A percentile compares a stretch with the other conserved stretches of the same genome.
These are phyloP conservation scores for Dactylellina drechsleri DNA, from an alignment of 2,329 filamentous ascomycete genomes.

Conservation along the genomic window DNA sequence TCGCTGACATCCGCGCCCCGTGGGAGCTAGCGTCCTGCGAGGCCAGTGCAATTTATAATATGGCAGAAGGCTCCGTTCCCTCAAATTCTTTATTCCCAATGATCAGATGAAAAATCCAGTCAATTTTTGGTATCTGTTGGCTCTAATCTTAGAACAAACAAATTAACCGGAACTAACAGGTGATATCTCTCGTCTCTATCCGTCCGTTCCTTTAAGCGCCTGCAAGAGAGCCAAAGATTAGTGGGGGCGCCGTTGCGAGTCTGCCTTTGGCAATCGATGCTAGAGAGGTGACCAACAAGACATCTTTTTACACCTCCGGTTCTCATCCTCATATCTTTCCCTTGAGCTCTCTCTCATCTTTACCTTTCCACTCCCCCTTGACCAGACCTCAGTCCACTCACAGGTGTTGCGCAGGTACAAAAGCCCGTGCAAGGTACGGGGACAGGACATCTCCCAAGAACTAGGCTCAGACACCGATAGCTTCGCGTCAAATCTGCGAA, in stretches of 20 bases:
- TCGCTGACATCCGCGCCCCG: slow-evolving; percentile 24
- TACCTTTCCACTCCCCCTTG: neutral
- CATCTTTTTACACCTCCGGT: neutral
- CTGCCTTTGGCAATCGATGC: slow-evolving; percentile 39
- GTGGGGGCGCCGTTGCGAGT: slow-evolving; percentile 50
- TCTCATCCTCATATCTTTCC: too few relatives aligned
- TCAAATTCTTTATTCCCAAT: neutral
- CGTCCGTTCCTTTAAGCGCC: slow-evolving; percentile 52
- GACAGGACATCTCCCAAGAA: neutral
- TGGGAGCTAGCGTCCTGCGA: slow-evolving; percentile 39
- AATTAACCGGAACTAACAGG: slow-evolving; percentile 49
- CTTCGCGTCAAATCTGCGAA: slow-evolving; percentile 4
- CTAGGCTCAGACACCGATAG: neutral
- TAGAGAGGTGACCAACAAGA: slow-evolving; percentile 12
- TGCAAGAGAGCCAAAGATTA: neutral
- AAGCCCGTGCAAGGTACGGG: slow-evolving; percentile 25
- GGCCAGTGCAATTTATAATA: slow-evolving; percentile 7
- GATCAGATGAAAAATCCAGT: slow-evolving; percentile 37
- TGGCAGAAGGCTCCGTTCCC: slow-evolving; percentile 1
- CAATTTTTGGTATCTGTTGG: neutral
- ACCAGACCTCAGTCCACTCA: slow-evolving; percentile 3
- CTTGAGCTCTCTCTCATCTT: too few relatives aligned
- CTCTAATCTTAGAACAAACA: slow-evolving; percentile 24
- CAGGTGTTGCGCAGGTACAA: slow-evolving; percentile 34
- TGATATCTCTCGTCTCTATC: slow-evolving; percentile 53